Base-by-base conservation (phyloP, 2,329 filamentous ascomycete genomes). In the Botrytis galanthina region DNA sequence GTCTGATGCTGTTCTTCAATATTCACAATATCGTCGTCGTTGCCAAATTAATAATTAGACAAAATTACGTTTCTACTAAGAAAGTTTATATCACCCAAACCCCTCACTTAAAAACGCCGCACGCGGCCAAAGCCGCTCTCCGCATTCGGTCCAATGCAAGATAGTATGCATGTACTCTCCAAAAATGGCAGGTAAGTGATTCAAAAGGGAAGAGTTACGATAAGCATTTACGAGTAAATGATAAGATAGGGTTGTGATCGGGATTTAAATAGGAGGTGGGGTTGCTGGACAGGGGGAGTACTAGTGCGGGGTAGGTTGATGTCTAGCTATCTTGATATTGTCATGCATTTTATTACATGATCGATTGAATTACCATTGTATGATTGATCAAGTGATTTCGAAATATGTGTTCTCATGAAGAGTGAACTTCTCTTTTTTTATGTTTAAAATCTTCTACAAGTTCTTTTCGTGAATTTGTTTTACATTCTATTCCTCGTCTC, bases 61-160 rank as follows among this genome's bases (percentile, higher is more conserved):
- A 29, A 39, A n/a, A 4, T 37, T n/a, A n/a, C 12, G 16, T 35
- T 59, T 44, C 44, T 37, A 10, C 54, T n/a, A 22, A 37, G 64
- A 39, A 39, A 35, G n/a, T 61, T 48, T 62, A 71, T 63, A 48
- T 22, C 32, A 3, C 22, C 39, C 46, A 48, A 35, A 46, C 22
- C 62, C 60, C 35, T 32, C 5, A 37, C n/a, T 32, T 37, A 14
- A 29, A 63, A 37, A 48, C n/a, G 37, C 48, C 35, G n/a, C n/a
- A 69, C 39, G 26, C 71, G 71, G 39, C 42, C 71, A 61, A 51
- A 60, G 71, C 63, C 71, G 71, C 26, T 73, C 39, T 73, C 71
- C 61, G 71, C 51, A n/a, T 51, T 8, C 32, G 26, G 44, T 5
- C 63, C 37, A 26, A 54, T 68, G 14, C 20, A 22, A 66, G 44